Evolutionary conservation across 371 early-diverging fungal species (phyloP).

Genomic region (Actinomortierella wolfii): DNA sequence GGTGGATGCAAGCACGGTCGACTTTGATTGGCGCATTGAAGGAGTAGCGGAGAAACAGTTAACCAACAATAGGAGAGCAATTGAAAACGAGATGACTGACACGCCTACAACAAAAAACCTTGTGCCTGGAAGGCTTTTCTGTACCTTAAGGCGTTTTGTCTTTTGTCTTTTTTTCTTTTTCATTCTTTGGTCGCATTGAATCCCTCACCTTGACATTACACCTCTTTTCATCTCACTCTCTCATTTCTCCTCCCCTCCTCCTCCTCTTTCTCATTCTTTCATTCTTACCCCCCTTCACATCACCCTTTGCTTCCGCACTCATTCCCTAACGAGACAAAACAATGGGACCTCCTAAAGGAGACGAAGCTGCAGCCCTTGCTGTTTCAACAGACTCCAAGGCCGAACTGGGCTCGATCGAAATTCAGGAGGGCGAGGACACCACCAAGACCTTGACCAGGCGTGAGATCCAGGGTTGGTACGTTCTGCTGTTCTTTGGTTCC

Average conservation of each 20-base stretch:
- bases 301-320: not conserved
- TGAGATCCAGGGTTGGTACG: constrained; percentile 44
- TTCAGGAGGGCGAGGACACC: not conserved
- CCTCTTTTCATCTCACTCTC: not conserved
- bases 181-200: not conserved
- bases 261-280: not conserved
- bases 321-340: no score
- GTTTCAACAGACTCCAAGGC: not conserved
- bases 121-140: no score
- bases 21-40: no score
- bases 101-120: no score
- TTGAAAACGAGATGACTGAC: no score
- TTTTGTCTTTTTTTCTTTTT: not conserved
- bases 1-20: no score
- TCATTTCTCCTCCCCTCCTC: constrained; percentile 1
- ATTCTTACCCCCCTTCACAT: not conserved
- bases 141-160: not conserved
- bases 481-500: not conserved
- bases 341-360: not conserved
- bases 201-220: no score
- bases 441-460: constrained; percentile 26
- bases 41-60: no score
- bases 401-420: no score
- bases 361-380: not conserved
- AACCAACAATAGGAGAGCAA: no score